These are phyloP conservation scores for Cadophora sp. DNA, from an alignment of 2,329 filamentous ascomycete genomes.

Conservation along the genomic window DNA sequence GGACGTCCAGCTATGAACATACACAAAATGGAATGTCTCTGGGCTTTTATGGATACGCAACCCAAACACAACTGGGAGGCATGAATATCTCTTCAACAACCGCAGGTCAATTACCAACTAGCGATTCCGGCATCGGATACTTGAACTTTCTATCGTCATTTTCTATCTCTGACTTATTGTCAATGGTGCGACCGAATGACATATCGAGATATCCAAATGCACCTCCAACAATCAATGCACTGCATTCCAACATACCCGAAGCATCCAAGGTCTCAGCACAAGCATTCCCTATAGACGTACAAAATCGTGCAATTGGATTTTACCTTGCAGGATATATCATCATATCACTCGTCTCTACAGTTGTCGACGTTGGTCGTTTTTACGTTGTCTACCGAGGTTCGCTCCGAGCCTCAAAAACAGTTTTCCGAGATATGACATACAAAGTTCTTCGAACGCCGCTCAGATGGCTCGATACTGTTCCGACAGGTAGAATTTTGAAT, in stretches of 20 bases:
- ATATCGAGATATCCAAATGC: conserved; percentile 11
- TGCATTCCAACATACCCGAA: neutral
- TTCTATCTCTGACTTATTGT: neutral
- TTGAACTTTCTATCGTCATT: conserved; percentile 5
- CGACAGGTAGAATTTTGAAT: conserved; percentile 78
- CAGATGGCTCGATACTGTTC: conserved; percentile 80
- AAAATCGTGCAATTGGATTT: conserved; percentile 48
- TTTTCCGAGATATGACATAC: conserved; percentile 71
- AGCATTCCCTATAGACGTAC: conserved; percentile 23
- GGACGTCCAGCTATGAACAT: conserved; percentile 57
- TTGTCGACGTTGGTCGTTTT: conserved; percentile 58
- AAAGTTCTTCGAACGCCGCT: conserved; percentile 73
- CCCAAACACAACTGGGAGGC: conserved; percentile 19
- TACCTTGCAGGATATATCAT: conserved; percentile 72
- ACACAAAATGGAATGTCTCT: neutral
- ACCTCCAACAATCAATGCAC: neutral
- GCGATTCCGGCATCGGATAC: neutral
- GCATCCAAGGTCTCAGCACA: neutral
- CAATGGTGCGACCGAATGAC: neutral
- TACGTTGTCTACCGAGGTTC: conserved; percentile 68
- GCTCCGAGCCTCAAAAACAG: conserved; percentile 66
- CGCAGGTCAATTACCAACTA: neutral
- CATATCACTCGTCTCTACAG: conserved; percentile 61
- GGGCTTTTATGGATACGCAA: neutral
- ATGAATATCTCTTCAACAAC: neutral